Evolutionary conservation across 192 early-diverging fungal genomes (phyloP), one percentile per base, ranked within the genome.

Genomic region (Coemansia asiatica): DNA sequence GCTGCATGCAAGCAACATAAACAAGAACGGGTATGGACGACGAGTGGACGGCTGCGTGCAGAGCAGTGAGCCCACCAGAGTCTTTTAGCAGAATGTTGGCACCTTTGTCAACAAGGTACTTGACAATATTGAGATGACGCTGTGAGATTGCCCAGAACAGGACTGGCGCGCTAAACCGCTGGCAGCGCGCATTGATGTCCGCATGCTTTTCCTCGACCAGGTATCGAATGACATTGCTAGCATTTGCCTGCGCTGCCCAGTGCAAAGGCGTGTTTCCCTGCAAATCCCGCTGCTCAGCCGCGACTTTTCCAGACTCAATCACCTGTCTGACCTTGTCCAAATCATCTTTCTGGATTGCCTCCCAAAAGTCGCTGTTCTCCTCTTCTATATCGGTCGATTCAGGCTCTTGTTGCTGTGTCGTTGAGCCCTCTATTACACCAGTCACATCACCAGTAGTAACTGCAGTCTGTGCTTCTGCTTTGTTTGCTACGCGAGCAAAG

Each of bases 111-210:
- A 90, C 64, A 53, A 98, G 81, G 35, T 88, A 83, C 44, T 87
- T 86, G 1, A 93, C 89, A 57, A 87, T 86, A 46, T 88, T 71
- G 22, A 95, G 74, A 25, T 89, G 89, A 33, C 91, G 90, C 51
- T 89, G 89, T 67, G 89, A 89, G 61, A 63, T 75, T 16, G 95
- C 95, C 96, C 96, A 98, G 61, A 97, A 95, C 59, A 98, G 74
- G 6, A 95, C 93, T 12, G 94, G 90, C 4, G 94, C 93, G n/a
- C 82, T 71, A 25, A 92, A 79, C 16, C 94, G 90, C 38, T 88
- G 89, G 53, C 91, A 92, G 54, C 84, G 57, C 2, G 84, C 84
- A 74, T 98, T 88, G 22, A 95, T 74, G 29, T 86, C 82, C 0
- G 92, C 92, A 1, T 46, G 19, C 31, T 90, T 88, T 46, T 84